Evolutionary conservation across 208 protist genomes (phyloP).

Genomic region (Angomonas deanei): DNA sequence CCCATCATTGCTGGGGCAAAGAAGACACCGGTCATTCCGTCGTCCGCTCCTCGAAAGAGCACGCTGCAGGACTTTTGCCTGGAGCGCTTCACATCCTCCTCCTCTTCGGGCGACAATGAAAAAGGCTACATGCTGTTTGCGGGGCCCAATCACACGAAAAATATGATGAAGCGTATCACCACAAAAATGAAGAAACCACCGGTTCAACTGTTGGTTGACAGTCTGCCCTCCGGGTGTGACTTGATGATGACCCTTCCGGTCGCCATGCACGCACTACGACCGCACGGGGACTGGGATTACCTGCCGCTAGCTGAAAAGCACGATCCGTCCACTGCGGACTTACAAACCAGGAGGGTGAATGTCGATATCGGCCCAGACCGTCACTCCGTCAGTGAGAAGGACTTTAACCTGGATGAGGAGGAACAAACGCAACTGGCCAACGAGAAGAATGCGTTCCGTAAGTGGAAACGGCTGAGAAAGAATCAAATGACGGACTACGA

Average conservation of each 20-base stretch:
- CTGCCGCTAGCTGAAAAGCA: conserved; percentile 33
- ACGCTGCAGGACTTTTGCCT: conserved; percentile 51
- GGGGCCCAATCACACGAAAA: conserved; percentile 80
- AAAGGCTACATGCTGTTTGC: conserved; percentile 80
- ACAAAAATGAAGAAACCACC: conserved; percentile 29
- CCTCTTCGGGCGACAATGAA: conserved; percentile 13
- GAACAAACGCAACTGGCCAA: conserved; percentile 56
- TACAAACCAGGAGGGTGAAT: conserved; percentile 42
- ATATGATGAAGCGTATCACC: conserved; percentile 46
- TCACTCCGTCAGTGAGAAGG: conserved; percentile 33
- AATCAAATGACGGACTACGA: conserved; percentile 63
- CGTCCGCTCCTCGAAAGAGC: neutral
- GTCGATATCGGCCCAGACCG: conserved; percentile 78
- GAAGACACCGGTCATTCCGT: neutral
- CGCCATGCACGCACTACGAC: conserved; percentile 65
- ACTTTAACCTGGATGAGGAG: conserved; percentile 76
- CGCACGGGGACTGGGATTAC: conserved; percentile 82
- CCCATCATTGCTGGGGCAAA: no score
- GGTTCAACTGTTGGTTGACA: conserved; percentile 66
- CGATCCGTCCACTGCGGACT: conserved; percentile 22
- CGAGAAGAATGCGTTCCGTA: conserved; percentile 57
- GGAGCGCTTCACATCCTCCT: conserved; percentile 27
- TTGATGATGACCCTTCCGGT: conserved; percentile 58
- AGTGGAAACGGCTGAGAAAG: conserved; percentile 49
- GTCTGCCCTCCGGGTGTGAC: conserved; percentile 33